Base-by-base conservation (phyloP, 768 basidiomycete genomes). In the Rhizopogon roseolus region DNA sequence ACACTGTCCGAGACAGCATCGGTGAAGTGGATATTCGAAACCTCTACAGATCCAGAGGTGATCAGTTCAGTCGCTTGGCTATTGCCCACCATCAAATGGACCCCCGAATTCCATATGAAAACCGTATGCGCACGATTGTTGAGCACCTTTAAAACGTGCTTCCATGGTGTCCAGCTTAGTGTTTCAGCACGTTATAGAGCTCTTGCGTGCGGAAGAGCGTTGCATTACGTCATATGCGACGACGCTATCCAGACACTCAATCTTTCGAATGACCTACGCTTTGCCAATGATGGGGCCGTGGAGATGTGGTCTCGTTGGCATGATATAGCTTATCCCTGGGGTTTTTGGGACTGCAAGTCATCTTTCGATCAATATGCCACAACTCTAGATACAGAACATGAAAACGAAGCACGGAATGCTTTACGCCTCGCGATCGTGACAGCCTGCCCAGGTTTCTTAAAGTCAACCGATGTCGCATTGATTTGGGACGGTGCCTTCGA, bases 1-100 rank as follows among this genome's bases (percentile, higher is more conserved):
- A n/a, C n/a, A n/a, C 16, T 44, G 5, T n/a, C 27, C 10, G 43
- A 44, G 9, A 28, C 28, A 28, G 27, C n/a, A 4, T 44, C 58
- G 5, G 54, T 64, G 16, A 36, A 45, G 37, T 63, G 62, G 62
- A 41, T 63, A 16, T 43, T 63, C 9, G 54, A 59, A 40, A 59
- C 50, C 1, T 63, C 60, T n/a, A 62, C 52, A 14, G 54, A 63
- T 56, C 58, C 57, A 14, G 57, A 49, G 16, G 39, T 29, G 5
- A 44, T 44, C 28, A 44, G n/a, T 29, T 44, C 43, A 1, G 43
- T 29, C 43, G 43, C 43, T 29, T 17, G 43, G 43, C 27, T 44
- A 8, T 2, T 44, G 27, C 43, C 43, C 28, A 29, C 28, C 9
- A 6, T 44, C 28, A 6, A 29, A 29, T 44, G 43, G 27, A 29